phyloP scores from a whole-genome alignment of 1,284 basidiomycete genomes.

The Ceratobasidium sp. region DNA sequence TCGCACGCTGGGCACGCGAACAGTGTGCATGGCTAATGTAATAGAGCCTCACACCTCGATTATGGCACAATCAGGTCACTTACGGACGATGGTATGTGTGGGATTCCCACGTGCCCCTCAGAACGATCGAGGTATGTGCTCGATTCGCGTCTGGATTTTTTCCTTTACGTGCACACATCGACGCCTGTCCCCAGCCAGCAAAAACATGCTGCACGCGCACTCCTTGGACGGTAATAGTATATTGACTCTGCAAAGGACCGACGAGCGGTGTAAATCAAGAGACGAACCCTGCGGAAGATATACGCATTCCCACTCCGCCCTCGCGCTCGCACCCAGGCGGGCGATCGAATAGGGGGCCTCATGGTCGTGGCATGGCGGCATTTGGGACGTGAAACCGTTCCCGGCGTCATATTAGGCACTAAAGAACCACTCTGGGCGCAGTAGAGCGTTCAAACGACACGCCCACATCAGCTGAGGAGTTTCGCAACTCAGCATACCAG shows the following conservation, averaged over 20 bases:
- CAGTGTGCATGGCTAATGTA: conserved; percentile 24
- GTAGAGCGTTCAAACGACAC: conserved; percentile 32
- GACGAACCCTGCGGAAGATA: conserved; percentile 5
- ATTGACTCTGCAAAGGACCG: too few relatives aligned
- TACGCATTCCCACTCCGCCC: conserved; percentile 38
- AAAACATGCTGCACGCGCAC: too few relatives aligned
- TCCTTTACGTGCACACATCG: too few relatives aligned
- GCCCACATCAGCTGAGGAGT: conserved; percentile 36
- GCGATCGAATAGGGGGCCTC: conserved; percentile 38
- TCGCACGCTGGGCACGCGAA: conserved; percentile 28
- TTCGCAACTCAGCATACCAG: conserved; percentile 31
- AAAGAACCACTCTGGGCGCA: conserved; percentile 24
- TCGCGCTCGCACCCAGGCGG: conserved; percentile 27
- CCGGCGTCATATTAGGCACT: conserved; percentile 39
- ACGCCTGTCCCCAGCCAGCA: too few relatives aligned
- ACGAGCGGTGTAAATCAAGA: conserved; percentile 10
- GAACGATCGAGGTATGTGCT: conserved; percentile 28
- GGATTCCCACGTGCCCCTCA: conserved; percentile 33
- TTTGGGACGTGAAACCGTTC: conserved; percentile 32
- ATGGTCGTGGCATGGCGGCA: conserved; percentile 31
- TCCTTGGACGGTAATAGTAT: too few relatives aligned
- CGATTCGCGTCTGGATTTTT: conserved; percentile 19
- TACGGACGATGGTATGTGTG: conserved; percentile 12
- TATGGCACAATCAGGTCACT: conserved; percentile 37
- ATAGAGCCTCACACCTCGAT: conserved; percentile 30